Base-by-base conservation (phyloP, 306 rosid species). In the Oxytropis ochrocephala region DNA sequence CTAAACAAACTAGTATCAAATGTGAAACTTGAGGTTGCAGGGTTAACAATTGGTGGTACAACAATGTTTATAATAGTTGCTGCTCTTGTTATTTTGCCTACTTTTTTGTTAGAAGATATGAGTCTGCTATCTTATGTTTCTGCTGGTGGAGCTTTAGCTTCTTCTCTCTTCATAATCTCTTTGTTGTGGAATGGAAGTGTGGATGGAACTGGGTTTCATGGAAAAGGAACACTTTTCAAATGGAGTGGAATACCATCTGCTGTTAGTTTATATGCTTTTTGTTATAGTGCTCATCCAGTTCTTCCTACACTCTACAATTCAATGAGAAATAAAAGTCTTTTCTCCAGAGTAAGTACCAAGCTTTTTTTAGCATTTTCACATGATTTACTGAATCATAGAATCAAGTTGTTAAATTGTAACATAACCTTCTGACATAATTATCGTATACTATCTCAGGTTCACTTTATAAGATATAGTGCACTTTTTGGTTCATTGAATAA, bases 231-330 rank as follows among this genome's bases (percentile, higher is more conserved):
- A 17, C 66, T 71, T 4, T 3, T 86, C 4, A 78, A 73, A 21
- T 86, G 73, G 83, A 76, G 62, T 32, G 98, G 96, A 14, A 50
- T 87, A 29, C 95, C 95, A 13, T 75, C 85, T 33, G 80, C 96
- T n/a, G 78, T 89, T 6, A 85, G 92, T 61, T 86, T 89, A 7
- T 89, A 71, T 50, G 88, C 95, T 18, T 89, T 92, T 10, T 89
- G 95, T 61, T 92, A 86, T 11, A 83, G 96, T 60, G 92, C 95
- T 2, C 98, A 92, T 84, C 95, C 98, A 0, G 78, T 92, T 42
- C 85, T 89, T 64, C 96, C 96, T 7, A 83, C 91, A 3, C 87
- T 89, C 35, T 87, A 89, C 76, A 83, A 82, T 55, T 85, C 95
- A 4, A 92, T 87, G 95, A 84, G 63, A 33, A 75, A 83, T 63